These are phyloP conservation scores for Centella asiatica DNA, from an alignment of 129 eudicot genomes.

Conservation along the genomic window DNA sequence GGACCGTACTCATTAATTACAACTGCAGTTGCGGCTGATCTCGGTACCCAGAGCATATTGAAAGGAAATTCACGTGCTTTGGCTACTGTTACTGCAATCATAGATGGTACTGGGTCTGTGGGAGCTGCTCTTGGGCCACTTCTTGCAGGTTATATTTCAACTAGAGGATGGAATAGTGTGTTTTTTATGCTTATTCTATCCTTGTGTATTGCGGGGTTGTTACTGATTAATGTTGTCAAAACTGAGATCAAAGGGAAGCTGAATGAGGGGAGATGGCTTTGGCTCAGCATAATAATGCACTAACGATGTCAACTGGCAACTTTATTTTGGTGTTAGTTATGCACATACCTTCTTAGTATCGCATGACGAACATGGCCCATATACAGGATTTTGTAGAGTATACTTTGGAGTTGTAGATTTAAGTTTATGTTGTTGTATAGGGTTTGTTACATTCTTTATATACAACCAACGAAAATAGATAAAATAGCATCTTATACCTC, in stretches of 20 bases:
- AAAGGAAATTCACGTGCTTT: conserved; percentile 76
- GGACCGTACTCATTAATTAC: conserved; percentile 88
- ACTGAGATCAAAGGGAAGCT: conserved; percentile 55
- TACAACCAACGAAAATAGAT: background rate
- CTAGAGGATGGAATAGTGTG: conserved; percentile 85
- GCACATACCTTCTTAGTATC: background rate
- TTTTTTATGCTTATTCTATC: conserved; percentile 78
- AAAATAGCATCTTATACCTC: background rate
- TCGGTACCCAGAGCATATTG: conserved; percentile 62
- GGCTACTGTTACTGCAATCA: conserved; percentile 90
- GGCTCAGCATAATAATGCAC: conserved; percentile 29
- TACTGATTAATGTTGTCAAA: conserved; percentile 56
- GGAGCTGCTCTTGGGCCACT: conserved; percentile 96
- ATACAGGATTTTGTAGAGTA: background rate
- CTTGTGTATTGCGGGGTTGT: conserved; percentile 46
- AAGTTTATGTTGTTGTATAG: background rate
- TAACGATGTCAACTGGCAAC: conserved; percentile 4
- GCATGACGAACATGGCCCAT: background rate
- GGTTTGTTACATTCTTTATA: background rate
- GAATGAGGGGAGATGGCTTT: conserved; percentile 63
- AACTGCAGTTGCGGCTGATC: conserved; percentile 93
- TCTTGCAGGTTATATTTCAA: conserved; percentile 85
- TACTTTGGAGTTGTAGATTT: background rate
- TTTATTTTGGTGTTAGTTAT: background rate
- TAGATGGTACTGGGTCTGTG: conserved; percentile 93